phyloP scores from a whole-genome alignment of 2,329 filamentous ascomycete genomes.

The Hypoxylon sp. region DNA sequence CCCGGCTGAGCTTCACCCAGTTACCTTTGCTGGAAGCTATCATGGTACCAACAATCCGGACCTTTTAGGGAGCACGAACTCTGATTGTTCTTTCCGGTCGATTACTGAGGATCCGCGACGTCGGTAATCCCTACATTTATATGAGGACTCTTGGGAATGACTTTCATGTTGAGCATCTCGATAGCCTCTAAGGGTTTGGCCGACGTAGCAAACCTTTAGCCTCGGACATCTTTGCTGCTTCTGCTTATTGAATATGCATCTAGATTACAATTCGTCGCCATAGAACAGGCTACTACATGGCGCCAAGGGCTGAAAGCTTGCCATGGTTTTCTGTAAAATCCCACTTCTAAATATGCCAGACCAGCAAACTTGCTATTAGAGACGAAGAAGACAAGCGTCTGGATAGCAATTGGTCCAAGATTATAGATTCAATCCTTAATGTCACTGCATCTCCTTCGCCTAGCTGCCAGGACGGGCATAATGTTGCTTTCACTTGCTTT shows the following conservation, averaged over 20 bases:
- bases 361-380: constrained; percentile 14
- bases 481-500: constrained; percentile 16
- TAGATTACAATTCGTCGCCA: constrained; percentile 16
- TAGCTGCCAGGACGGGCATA: constrained; percentile 20
- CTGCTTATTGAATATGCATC: constrained; percentile 17
- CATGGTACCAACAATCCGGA: constrained; percentile 23
- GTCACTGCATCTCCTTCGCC: constrained; percentile 30
- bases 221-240: constrained; percentile 7
- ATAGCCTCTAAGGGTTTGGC: constrained; percentile 9
- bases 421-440: constrained; percentile 26
- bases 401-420: constrained; percentile 28
- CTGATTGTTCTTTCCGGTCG: constrained; percentile 14
- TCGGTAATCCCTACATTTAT: constrained; percentile 19
- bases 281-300: constrained; percentile 16
- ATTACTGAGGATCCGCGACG: constrained; percentile 17
- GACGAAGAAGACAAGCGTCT: constrained; percentile 5
- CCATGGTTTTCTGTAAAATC: constrained; percentile 18
- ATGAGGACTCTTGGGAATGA: constrained; percentile 7
- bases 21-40: constrained; percentile 21
- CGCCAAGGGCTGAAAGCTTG: constrained; percentile 34
- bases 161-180: constrained; percentile 4
- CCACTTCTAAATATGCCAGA: constrained; percentile 23
- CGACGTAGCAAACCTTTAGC: constrained; percentile 14
- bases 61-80: constrained; percentile 21
- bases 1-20: constrained; percentile 20